These are phyloP conservation scores for Neurospora sp. DNA, from an alignment of 495 filamentous ascomycete species.

Conservation along the genomic window DNA sequence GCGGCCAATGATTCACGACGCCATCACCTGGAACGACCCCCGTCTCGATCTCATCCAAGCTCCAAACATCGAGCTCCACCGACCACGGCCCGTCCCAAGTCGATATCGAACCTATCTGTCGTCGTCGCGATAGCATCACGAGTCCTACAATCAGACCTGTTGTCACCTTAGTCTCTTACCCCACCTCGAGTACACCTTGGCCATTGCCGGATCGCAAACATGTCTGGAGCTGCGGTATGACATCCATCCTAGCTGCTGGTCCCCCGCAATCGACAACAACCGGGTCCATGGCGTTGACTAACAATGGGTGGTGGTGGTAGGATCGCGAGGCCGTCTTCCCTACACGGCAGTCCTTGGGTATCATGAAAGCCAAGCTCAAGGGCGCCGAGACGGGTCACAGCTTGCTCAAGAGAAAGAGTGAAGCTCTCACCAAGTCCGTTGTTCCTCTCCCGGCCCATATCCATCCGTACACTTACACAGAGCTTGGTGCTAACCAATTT, in stretches of 20 bases:
- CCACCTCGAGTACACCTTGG: neutral
- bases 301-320: slow-evolving; percentile 27
- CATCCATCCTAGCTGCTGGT: neutral
- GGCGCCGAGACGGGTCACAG: slow-evolving; percentile 85
- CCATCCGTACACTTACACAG: neutral
- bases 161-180: neutral
- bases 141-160: neutral
- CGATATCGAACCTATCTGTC: neutral
- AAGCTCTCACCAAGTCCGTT: slow-evolving; percentile 75
- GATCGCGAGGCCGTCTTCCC: slow-evolving; percentile 93
- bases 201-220: slow-evolving; percentile 20
- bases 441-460: neutral
- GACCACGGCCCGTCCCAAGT: neutral
- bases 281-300: slow-evolving; percentile 8
- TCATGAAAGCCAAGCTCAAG: slow-evolving; percentile 99
- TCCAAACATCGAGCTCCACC: neutral
- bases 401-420: slow-evolving; percentile 83
- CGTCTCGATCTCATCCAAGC: neutral
- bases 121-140: neutral
- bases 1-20: neutral
- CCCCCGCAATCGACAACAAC: neutral
- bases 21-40: neutral
- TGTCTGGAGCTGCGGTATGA: slow-evolving; percentile 53
- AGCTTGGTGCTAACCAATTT: slow-evolving; percentile 1
- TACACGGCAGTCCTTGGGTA: slow-evolving; percentile 87